These are phyloP conservation scores for Mollisia scopiformis DNA, from an alignment of 2,329 filamentous ascomycete species.

Conservation along the genomic window DNA sequence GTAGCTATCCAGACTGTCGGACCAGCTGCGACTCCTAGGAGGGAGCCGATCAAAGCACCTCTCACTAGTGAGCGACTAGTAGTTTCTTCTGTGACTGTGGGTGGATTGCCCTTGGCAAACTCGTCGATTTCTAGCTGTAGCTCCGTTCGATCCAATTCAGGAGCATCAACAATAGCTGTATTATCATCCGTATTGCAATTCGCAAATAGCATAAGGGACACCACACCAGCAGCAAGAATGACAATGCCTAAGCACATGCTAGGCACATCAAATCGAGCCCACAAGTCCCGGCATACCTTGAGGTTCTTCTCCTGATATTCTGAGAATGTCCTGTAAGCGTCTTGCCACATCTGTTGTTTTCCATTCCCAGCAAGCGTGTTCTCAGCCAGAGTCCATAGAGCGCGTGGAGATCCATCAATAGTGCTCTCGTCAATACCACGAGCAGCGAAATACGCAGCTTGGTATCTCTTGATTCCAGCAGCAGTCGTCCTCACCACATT, in stretches of 20 bases:
- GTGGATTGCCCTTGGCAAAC: conserved; percentile 27
- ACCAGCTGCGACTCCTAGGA: conserved; percentile 27
- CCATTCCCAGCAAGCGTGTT: conserved; percentile 32
- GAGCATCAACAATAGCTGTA: conserved; percentile 52
- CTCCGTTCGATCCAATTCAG: conserved; percentile 64
- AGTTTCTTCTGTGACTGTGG: conserved; percentile 27
- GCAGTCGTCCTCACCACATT: conserved; percentile 76
- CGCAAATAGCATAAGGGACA: conserved; percentile 74
- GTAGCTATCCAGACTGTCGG: conserved; percentile 25
- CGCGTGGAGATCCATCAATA: conserved; percentile 54
- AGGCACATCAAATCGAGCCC: conserved; percentile 88
- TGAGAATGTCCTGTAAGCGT: conserved; percentile 61
- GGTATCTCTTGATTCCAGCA: conserved; percentile 88
- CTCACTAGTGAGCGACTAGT: conserved; percentile 26
- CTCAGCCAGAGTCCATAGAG: conserved; percentile 60
- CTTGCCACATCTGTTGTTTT: conserved; percentile 44
- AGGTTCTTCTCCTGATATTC: conserved; percentile 81
- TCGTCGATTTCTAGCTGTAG: conserved; percentile 55
- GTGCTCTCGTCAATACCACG: conserved; percentile 67
- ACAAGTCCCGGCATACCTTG: conserved; percentile 77
- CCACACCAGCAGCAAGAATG: conserved; percentile 69
- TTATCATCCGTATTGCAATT: conserved; percentile 59
- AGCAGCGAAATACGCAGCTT: conserved; percentile 77
- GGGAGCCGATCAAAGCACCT: conserved; percentile 31
- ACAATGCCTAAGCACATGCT: conserved; percentile 82